Percentiles rank a stretch among this genome's conserved stretches.
Evolutionary conservation across 441 rosid species (phyloP).

Genomic region (Populus trichocarpa): DNA sequence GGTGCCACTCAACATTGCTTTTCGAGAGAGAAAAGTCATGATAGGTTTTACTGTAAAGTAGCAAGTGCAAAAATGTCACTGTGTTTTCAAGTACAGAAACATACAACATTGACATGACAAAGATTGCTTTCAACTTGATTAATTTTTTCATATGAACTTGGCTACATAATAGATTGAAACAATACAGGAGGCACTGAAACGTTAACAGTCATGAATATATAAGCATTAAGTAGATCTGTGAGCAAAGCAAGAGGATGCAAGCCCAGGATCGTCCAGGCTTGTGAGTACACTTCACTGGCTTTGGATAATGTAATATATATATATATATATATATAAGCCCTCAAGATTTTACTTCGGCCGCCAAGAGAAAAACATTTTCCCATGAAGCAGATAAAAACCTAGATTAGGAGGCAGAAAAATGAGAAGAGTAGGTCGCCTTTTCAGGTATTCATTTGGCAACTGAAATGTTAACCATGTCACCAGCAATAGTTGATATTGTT

Average conservation of each 20-base stretch:
- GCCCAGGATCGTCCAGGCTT: not conserved
- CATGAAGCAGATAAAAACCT: not conserved
- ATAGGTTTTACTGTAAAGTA: too few species aligned
- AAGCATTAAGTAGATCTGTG: not conserved
- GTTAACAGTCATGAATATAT: not conserved
- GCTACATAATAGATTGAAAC: too few species aligned
- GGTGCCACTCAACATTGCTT: too few species aligned
- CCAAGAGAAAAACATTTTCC: not conserved
- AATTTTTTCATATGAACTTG: too few species aligned
- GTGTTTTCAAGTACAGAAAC: too few species aligned
- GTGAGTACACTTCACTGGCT: not conserved
- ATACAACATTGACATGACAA: too few species aligned
- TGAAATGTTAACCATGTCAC: too few species aligned
- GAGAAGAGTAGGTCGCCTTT: not conserved
- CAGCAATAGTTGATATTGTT: too few species aligned
- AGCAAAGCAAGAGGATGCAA: not conserved
- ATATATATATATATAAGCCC: not conserved
- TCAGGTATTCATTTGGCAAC: not conserved
- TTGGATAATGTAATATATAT: not conserved
- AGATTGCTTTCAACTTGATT: too few species aligned
- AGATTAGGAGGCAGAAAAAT: not conserved
- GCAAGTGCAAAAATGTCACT: too few species aligned
- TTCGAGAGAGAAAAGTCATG: too few species aligned
- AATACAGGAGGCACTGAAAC: not conserved
- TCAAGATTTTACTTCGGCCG: not conserved